A percentile compares a stretch with the other conserved stretches of the same genome.
Evolutionary conservation across 2,329 filamentous ascomycete genomes (phyloP).

Genomic region (Zasmidium citrigriseum): DNA sequence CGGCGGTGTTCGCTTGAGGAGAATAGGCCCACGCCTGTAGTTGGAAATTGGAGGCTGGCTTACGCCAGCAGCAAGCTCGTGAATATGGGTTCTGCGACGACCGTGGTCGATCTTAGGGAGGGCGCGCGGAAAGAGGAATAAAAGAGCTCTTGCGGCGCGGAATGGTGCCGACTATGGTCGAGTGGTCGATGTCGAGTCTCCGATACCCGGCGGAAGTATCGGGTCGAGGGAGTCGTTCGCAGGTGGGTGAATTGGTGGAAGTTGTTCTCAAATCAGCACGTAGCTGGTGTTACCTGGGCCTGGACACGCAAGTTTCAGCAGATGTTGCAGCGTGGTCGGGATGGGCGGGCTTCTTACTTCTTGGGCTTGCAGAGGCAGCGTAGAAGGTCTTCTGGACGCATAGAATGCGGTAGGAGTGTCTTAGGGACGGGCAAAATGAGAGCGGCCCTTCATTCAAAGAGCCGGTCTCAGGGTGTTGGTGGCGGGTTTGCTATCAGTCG

Average conservation of each 20-base stretch:
- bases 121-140: slow-evolving; percentile 78
- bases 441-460: slow-evolving; percentile 16
- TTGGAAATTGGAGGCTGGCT: slow-evolving; percentile 69
- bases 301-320: slow-evolving; percentile 33
- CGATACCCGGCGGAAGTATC: slow-evolving; percentile 84
- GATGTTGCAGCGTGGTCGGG: slow-evolving; percentile 7
- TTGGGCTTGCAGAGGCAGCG: slow-evolving; percentile 93
- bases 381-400: slow-evolving; percentile 88
- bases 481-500: background rate
- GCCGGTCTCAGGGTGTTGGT: slow-evolving; percentile 7
- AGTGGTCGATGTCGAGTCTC: slow-evolving; percentile 66
- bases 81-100: slow-evolving; percentile 52
- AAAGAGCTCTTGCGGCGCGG: slow-evolving; percentile 79
- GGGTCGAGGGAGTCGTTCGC: slow-evolving; percentile 68
- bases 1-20: slow-evolving; percentile 81
- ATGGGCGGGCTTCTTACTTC: slow-evolving; percentile 64
- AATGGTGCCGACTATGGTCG: slow-evolving; percentile 78
- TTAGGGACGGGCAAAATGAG: background rate
- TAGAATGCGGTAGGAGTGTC: slow-evolving; percentile 54
- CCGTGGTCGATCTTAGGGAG: slow-evolving; percentile 83
- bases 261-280: slow-evolving; percentile 35
- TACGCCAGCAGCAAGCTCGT: slow-evolving; percentile 74
- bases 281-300: slow-evolving; percentile 68
- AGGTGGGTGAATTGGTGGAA: slow-evolving; percentile 59
- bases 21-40: slow-evolving; percentile 85